phyloP scores from a whole-genome alignment of 192 early-diverging fungal genomes.

The Allomyces javanicus region DNA sequence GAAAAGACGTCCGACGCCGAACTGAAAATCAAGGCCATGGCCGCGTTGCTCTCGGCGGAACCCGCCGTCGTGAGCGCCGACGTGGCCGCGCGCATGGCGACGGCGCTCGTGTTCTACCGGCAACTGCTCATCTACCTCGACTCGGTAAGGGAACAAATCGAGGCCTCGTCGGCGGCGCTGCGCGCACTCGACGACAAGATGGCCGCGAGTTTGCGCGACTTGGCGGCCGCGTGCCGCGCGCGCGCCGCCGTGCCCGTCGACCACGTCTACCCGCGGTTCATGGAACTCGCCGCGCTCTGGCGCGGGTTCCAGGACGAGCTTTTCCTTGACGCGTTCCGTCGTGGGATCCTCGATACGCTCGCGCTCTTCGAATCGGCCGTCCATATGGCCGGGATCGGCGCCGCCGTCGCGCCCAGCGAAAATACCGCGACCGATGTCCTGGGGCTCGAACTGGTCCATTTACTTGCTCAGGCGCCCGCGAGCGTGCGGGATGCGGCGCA shows the following conservation, averaged over 20 bases:
- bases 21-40: slow-evolving; percentile 2
- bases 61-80: neutral
- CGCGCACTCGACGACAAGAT: slow-evolving; percentile 13
- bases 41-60: neutral
- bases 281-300: slow-evolving; percentile 27
- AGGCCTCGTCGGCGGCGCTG: slow-evolving; percentile 12
- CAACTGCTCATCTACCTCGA: slow-evolving; percentile 38
- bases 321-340: slow-evolving; percentile 27
- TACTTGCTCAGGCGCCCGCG: neutral
- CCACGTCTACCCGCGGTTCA: slow-evolving; percentile 37
- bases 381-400: neutral
- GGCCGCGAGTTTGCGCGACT: slow-evolving; percentile 21
- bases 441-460: neutral
- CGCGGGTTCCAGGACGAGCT: slow-evolving; percentile 28
- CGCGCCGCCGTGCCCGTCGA: slow-evolving; percentile 41
- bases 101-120: slow-evolving; percentile 22
- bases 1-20: slow-evolving; percentile 12
- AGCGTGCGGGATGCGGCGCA: neutral
- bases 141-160: slow-evolving; percentile 29
- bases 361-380: neutral
- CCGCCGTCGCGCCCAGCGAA: neutral
- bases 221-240: slow-evolving; percentile 28
- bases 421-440: neutral
- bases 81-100: slow-evolving; percentile 5
- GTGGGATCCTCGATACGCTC: slow-evolving; percentile 27